Evolutionary conservation across 805 yeast species (phyloP), one percentile per base, ranked within the genome.

Genomic region (Ogataea nakhonphanomensis): DNA sequence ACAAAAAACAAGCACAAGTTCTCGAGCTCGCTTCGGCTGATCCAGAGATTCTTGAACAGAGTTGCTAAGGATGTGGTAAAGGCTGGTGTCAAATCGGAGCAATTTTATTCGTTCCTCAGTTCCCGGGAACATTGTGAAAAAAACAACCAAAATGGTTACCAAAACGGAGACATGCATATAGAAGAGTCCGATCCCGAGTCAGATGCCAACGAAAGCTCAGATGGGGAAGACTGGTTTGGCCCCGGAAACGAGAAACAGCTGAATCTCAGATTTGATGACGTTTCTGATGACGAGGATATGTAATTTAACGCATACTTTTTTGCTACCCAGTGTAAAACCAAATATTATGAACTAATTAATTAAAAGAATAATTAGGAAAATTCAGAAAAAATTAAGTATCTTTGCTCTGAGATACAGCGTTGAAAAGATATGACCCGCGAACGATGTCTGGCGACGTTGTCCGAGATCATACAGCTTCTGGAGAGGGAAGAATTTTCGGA

Each of bases 1-100:
- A 71, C 76, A 29, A 61, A 61, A 9, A 74, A 84, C 53, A 79
- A 78, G 54, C 79, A 74, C 45, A 73, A 78, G 37, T 85, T 82
- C 53, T 69, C 79, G 2, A 75, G 79, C 41, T 71, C 83, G 0
- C 58, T 87, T 49, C 77, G 90, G 51, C 73, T 84, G 1, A 65
- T 88, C 8, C 95, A 81, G 55, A 71, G 93, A 54, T 88, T 87
- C 54, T 67, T 88, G 46, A 79, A 77, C 34, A 74, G 87, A 53
- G 65, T 80, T 10, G 90, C 84, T 10, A 86, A 86, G 59, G 91
- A 84, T 40, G 73, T 86, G n/a, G 77, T 79, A 0, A 61, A 59
- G 25, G 65, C 76, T 5, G 69, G 79, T 3, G 71, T 68, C 45
- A 73, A 71, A 30, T 82, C 79, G 49, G 76, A 70, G 44, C 75